Conservation (phyloP, 2,329 filamentous ascomycete species). For the Aspergillus puulaauensis region DNA sequence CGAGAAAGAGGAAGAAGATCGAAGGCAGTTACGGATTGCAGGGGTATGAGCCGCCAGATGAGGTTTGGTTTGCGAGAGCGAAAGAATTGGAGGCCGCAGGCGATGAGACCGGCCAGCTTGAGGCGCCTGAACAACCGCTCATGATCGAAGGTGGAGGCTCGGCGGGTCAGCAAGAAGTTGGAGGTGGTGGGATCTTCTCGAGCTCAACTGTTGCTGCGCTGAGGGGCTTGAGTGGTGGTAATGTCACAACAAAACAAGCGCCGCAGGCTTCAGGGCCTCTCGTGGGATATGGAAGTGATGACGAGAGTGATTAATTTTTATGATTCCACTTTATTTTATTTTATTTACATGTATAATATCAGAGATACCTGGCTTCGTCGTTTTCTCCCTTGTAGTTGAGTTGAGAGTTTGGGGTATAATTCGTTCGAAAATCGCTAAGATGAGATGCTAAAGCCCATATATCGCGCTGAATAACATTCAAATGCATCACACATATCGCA, state of each 20-base stretch:
- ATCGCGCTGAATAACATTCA: not conserved
- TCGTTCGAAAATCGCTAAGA: constrained; percentile 17
- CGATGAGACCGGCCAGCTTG: constrained; percentile 57
- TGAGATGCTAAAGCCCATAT: constrained; percentile 12
- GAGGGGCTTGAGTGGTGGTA: constrained; percentile 52
- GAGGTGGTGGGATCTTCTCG: constrained; percentile 70
- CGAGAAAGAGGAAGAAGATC: constrained; percentile 82
- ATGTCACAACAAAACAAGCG: constrained; percentile 47
- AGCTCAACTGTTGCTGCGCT: constrained; percentile 78
- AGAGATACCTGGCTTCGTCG: constrained; percentile 30
- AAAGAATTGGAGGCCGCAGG: constrained; percentile 66
- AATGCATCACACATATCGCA: constrained; percentile 16
- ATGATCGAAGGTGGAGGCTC: constrained; percentile 47
- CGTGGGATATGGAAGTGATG: constrained; percentile 87
- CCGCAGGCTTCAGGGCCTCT: constrained; percentile 57
- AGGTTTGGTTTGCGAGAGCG: constrained; percentile 86
- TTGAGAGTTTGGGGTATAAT: constrained; percentile 21
- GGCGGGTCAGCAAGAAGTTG: constrained; percentile 30
- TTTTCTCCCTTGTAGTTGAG: constrained; percentile 11
- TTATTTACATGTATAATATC: constrained; percentile 32
- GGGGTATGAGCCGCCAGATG: constrained; percentile 91
- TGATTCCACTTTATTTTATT: constrained; percentile 12
- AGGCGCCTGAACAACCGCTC: constrained; percentile 45
- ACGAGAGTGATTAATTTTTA: constrained; percentile 62
- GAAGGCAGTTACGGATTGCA: constrained; percentile 86